Evolutionary conservation across 306 rosid genomes (phyloP), one percentile per base, ranked within the genome.

Genomic region (Prunus salicina): DNA sequence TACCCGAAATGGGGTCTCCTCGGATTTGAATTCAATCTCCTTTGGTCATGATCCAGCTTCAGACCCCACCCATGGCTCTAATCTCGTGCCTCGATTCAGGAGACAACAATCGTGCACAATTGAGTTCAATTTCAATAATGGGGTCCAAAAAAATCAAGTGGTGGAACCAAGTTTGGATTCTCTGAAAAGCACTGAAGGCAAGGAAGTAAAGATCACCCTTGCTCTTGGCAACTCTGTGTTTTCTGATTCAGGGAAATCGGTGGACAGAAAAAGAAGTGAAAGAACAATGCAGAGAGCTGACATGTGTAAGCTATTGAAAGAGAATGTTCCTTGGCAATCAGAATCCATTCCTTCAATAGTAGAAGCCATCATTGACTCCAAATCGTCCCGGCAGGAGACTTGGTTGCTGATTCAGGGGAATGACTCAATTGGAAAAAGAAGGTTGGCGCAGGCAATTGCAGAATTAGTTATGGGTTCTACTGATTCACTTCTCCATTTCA

Each of bases 261-360:
- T 66, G 79, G 84, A 84, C 72, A 86, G 66, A 76, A 83, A 71
- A 72, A 73, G 83, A 71, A 79, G 82, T 75, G 89, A 84, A 83
- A 73, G 79, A 58, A 73, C 84, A 75, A 73, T 80, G 47, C 82
- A 71, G 76, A 73, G 79, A 83, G 97, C 84, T 83, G 88, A 81
- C 76, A 69, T 89, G 78, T 86, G 88, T 77, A 88, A 84, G 82
- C 69, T 85, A 60, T 83, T 96, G 88, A 91, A 83, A 85, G 98
- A 91, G 87, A 88, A 89, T 84, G 97, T 96, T 71, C 98, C 98
- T 60, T 96, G 99, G 99, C 98, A 91, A 74, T 88, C 89, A 58
- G 94, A 93, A 81, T 82, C 86, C 74, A 72, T 87, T 82, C 82
- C 91, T 79, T 85, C 93, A 34, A 79, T 96, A 49, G 97, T 91